These are phyloP conservation scores for Dictyostelium intermedium DNA, from an alignment of 78 protist genomes.

Conservation along the genomic window DNA sequence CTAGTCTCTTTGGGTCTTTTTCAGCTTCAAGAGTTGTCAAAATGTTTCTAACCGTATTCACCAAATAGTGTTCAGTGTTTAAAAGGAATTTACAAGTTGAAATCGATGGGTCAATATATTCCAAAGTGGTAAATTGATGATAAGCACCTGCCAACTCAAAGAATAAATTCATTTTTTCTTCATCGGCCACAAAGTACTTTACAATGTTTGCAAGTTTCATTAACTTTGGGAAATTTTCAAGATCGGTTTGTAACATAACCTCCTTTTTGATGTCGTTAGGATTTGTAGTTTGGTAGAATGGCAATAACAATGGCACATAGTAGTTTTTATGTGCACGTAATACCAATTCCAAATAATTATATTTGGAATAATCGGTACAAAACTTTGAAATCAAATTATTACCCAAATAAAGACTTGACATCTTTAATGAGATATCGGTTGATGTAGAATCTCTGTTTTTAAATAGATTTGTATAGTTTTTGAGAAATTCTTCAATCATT, in stretches of 20 bases:
- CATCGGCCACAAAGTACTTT: background rate
- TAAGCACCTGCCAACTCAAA: slow-evolving; percentile 43
- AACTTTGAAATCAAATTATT: slow-evolving; percentile 6
- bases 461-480: slow-evolving; percentile 49
- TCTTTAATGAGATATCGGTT: background rate
- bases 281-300: slow-evolving; percentile 47
- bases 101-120: slow-evolving; percentile 55
- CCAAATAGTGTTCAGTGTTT: background rate
- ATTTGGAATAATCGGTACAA: slow-evolving; percentile 19
- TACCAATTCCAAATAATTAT: slow-evolving; percentile 40
- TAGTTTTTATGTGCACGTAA: slow-evolving; percentile 27
- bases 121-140: slow-evolving; percentile 26
- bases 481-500: slow-evolving; percentile 52
- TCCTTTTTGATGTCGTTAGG: slow-evolving; percentile 11
- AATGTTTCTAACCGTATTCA: background rate
- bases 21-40: background rate
- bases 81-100: slow-evolving; percentile 33
- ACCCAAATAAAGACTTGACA: slow-evolving; percentile 13
- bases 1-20: background rate
- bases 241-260: slow-evolving; percentile 53
- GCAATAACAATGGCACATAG: slow-evolving; percentile 43
- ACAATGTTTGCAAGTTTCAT: background rate
- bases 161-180: background rate
- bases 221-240: background rate
- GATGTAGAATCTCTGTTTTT: slow-evolving; percentile 10